phyloP scores from a whole-genome alignment of 1,284 basidiomycete species.

The Leucoagaricus sp. region DNA sequence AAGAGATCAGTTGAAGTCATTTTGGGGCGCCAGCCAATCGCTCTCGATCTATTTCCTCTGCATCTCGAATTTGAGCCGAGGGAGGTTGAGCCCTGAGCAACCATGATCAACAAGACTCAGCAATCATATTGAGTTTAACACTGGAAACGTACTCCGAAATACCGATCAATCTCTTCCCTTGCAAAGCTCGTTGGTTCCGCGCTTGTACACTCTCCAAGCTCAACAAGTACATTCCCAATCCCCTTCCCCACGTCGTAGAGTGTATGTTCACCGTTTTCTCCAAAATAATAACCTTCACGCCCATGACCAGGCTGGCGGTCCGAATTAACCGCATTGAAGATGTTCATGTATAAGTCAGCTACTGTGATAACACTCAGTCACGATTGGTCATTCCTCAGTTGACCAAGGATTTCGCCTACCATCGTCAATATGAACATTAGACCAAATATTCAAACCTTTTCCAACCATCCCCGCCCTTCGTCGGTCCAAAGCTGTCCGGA shows the following conservation, averaged over 20 bases:
- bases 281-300: conserved; percentile 49
- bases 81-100: conserved; percentile 21
- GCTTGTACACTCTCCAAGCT: conserved; percentile 27
- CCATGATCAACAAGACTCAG: neutral
- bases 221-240: conserved; percentile 29
- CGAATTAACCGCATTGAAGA: conserved; percentile 38
- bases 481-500: conserved; percentile 37
- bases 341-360: conserved; percentile 34
- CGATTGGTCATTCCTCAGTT: no score
- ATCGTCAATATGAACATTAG: conserved; percentile 46
- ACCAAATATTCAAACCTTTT: conserved; percentile 44
- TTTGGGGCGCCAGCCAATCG: conserved; percentile 43
- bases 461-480: conserved; percentile 42
- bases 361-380: conserved; percentile 29
- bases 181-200: conserved; percentile 39
- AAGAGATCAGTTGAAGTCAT: conserved; percentile 44
- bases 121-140: neutral
- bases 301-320: conserved; percentile 36
- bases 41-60: conserved; percentile 30
- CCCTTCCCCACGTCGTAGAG: conserved; percentile 30
- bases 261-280: conserved; percentile 44
- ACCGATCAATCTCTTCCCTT: conserved; percentile 34
- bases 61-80: conserved; percentile 43
- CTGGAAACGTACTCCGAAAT: conserved; percentile 23
- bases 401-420: no score